Evolutionary conservation across 75 land plant species (phyloP).

Genomic region (Cunninghamia lanceolata): DNA sequence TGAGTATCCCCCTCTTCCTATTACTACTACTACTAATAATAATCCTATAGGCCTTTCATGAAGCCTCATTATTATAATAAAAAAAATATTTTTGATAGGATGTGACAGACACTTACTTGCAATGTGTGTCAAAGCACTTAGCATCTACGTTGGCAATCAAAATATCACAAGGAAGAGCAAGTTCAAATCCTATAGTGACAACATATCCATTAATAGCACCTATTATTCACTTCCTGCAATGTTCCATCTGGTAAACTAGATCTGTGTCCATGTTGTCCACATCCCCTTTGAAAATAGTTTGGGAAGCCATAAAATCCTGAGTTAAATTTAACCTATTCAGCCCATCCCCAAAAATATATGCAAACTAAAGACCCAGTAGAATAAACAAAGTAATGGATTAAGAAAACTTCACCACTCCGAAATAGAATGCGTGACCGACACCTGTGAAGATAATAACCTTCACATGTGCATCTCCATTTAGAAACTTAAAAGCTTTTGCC

Average conservation of each 20-base stretch:
- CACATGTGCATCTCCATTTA: constrained; percentile 58
- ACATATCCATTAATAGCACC: too few species aligned
- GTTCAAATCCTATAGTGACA: too few species aligned
- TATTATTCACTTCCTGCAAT: too few species aligned
- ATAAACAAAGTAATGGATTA: too few species aligned
- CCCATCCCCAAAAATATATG: too few species aligned
- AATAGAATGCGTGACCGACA: constrained; percentile 82
- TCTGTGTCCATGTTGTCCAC: constrained; percentile 60
- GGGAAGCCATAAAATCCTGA: constrained; percentile 74
- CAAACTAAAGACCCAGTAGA: too few species aligned
- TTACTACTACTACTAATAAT: too few species aligned
- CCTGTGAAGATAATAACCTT: constrained; percentile 77
- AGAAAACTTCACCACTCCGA: constrained; percentile 84
- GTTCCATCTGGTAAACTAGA: too few species aligned
- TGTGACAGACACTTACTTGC: constrained; percentile 64
- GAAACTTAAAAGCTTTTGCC: too few species aligned
- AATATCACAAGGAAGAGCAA: too few species aligned
- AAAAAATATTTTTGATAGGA: neutral
- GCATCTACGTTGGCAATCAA: constrained; percentile 80
- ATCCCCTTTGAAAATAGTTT: constrained; percentile 78
- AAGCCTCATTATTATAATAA: neutral
- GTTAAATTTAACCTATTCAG: neutral
- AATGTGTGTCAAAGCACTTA: constrained; percentile 91
- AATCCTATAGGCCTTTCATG: neutral
- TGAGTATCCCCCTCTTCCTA: too few species aligned